Evolutionary conservation across 116 monocot genomes (phyloP).

Genomic region (Cymodocea nodosa): DNA sequence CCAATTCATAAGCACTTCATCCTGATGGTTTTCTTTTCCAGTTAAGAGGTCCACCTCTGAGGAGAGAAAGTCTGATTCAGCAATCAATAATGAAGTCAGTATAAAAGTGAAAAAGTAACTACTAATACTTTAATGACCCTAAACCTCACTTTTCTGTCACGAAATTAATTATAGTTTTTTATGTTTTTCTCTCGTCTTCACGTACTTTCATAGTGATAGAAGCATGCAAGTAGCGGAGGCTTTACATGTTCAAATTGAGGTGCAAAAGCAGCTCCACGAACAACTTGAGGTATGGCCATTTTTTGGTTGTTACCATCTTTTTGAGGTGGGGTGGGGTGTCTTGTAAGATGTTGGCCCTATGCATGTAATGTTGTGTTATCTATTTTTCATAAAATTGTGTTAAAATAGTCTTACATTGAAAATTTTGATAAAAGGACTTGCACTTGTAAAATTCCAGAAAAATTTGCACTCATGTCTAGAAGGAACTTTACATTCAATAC

Average conservation of each 20-base stretch:
- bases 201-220: conserved; percentile 16
- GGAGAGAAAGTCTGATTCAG: conserved; percentile 23
- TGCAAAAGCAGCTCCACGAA: conserved; percentile 91
- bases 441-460: too few relatives aligned
- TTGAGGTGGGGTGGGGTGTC: too few relatives aligned
- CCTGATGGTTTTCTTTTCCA: background rate
- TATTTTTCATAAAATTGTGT: too few relatives aligned
- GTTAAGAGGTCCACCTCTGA: conserved; percentile 15
- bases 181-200: background rate
- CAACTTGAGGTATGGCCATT: conserved; percentile 68
- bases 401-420: too few relatives aligned
- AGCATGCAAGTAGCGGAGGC: conserved; percentile 61
- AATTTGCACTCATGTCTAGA: too few relatives aligned
- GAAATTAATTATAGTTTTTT: background rate
- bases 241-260: conserved; percentile 74
- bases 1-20: background rate
- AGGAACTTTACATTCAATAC: too few relatives aligned
- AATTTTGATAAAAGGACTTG: too few relatives aligned
- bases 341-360: too few relatives aligned
- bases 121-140: background rate
- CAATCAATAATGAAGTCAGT: conserved; percentile 16
- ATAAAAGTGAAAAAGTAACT: conserved; percentile 23
- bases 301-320: too few relatives aligned
- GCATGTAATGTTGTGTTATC: too few relatives aligned
- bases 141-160: background rate